phyloP scores from a whole-genome alignment of 2,329 filamentous ascomycete species.

The Nemania sp. region DNA sequence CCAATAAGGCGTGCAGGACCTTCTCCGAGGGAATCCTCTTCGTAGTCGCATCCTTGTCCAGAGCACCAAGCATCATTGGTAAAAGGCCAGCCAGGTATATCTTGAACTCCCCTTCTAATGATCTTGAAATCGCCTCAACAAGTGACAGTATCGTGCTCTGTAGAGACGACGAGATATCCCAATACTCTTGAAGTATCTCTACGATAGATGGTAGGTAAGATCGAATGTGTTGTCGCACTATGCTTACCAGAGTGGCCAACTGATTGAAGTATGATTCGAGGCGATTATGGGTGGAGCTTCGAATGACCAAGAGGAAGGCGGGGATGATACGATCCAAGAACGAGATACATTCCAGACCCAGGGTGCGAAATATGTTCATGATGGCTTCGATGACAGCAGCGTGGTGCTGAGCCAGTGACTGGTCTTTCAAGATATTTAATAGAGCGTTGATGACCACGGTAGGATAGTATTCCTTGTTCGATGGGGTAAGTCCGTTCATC shows the following conservation, averaged over 20 bases:
- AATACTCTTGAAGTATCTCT: conserved; percentile 84
- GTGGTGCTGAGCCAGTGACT: conserved; percentile 87
- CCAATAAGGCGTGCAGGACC: conserved; percentile 91
- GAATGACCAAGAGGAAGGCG: conserved; percentile 88
- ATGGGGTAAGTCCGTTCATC: conserved; percentile 95
- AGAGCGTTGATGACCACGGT: conserved; percentile 97
- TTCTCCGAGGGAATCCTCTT: conserved; percentile 84
- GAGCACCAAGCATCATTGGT: conserved; percentile 89
- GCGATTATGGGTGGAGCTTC: conserved; percentile 74
- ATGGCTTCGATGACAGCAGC: conserved; percentile 95
- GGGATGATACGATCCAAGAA: conserved; percentile 95
- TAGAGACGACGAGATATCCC: conserved; percentile 77
- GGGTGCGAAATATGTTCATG: conserved; percentile 97
- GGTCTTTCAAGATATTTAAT: conserved; percentile 88
- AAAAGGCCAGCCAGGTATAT: conserved; percentile 88
- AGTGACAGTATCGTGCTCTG: conserved; percentile 91
- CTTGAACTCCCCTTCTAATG: conserved; percentile 96
- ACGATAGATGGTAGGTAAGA: conserved; percentile 89
- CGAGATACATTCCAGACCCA: conserved; percentile 93
- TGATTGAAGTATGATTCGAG: conserved; percentile 98
- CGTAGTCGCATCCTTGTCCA: conserved; percentile 80
- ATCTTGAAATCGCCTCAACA: conserved; percentile 91
- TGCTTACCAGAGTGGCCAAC: conserved; percentile 87
- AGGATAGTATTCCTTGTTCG: conserved; percentile 97
- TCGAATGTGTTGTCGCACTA: conserved; percentile 94